phyloP scores from a whole-genome alignment of 1,284 basidiomycete genomes.

The Entoloma clypeatum region DNA sequence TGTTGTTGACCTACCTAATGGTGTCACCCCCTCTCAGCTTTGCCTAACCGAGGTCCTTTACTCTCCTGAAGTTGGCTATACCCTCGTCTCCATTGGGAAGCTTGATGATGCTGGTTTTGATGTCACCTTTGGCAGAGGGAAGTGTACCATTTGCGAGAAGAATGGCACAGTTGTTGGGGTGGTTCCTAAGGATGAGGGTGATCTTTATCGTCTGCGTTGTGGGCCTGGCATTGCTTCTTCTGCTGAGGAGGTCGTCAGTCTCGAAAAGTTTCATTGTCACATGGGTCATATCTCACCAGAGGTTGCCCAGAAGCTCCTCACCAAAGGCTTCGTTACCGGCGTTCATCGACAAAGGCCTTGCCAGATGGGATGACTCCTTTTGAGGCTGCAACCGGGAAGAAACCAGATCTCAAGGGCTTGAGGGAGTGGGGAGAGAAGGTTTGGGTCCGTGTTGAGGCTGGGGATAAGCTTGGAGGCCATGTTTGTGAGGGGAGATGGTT shows the following conservation, averaged over 20 bases:
- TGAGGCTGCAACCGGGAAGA: constrained; percentile 24
- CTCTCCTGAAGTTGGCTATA: neutral
- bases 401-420: constrained; percentile 29
- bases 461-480: constrained; percentile 7
- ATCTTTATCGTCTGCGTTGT: neutral
- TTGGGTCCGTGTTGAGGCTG: constrained; percentile 14
- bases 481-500: constrained; percentile 15
- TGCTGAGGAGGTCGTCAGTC: too few relatives aligned
- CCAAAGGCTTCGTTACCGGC: constrained; percentile 24
- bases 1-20: constrained; percentile 4
- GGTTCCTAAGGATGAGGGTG: neutral
- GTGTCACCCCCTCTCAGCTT: too few relatives aligned
- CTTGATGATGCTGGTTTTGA: neutral
- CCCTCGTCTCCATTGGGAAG: neutral
- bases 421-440: constrained; percentile 21
- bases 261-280: constrained; percentile 22
- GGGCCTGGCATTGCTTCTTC: neutral
- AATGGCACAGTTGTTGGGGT: neutral
- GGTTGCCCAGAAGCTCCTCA: constrained; percentile 20
- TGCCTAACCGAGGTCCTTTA: too few relatives aligned
- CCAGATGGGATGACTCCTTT: constrained; percentile 29
- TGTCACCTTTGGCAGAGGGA: neutral
- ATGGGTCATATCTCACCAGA: constrained; percentile 28
- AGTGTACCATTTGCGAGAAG: neutral
- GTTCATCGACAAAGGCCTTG: constrained; percentile 27